These are phyloP conservation scores for Diospyros lotus DNA, from an alignment of 148 eudicot species.

Conservation along the genomic window DNA sequence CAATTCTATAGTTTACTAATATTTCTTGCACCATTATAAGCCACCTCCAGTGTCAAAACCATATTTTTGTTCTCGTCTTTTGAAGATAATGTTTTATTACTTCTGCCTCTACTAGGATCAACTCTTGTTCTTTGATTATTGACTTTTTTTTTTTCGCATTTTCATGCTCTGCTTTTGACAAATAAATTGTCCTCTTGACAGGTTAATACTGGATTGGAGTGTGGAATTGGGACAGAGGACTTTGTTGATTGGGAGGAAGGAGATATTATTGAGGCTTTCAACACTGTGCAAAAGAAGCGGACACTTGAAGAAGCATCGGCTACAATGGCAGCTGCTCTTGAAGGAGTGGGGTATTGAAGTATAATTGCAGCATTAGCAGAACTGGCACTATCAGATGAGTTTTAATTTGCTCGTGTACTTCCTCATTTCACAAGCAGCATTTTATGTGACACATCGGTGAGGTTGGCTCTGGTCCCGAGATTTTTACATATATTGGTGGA, in stretches of 20 bases:
- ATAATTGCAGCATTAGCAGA: slow-evolving; percentile 14
- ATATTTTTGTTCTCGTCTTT: neutral
- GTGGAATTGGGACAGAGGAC: slow-evolving; percentile 75
- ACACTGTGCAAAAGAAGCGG: slow-evolving; percentile 64
- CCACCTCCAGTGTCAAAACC: neutral
- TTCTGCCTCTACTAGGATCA: neutral
- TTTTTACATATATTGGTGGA: neutral
- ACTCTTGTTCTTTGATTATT: neutral
- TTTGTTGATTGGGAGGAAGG: slow-evolving; percentile 73
- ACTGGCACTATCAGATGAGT: neutral
- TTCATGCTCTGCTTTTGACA: neutral
- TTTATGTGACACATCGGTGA: neutral
- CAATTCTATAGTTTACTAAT: neutral
- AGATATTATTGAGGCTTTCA: slow-evolving; percentile 69
- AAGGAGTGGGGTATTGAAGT: slow-evolving; percentile 46
- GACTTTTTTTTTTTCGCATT: neutral
- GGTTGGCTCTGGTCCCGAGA: neutral
- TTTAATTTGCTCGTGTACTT: neutral
- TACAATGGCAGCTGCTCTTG: slow-evolving; percentile 72
- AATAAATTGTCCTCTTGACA: slow-evolving; percentile 21
- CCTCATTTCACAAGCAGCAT: neutral
- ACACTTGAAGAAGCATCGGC: slow-evolving; percentile 98
- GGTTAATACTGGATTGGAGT: slow-evolving; percentile 89
- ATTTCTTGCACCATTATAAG: neutral
- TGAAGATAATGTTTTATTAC: neutral